Base-by-base conservation (phyloP, 345 rosid species). In the Melaleuca alternifolia region DNA sequence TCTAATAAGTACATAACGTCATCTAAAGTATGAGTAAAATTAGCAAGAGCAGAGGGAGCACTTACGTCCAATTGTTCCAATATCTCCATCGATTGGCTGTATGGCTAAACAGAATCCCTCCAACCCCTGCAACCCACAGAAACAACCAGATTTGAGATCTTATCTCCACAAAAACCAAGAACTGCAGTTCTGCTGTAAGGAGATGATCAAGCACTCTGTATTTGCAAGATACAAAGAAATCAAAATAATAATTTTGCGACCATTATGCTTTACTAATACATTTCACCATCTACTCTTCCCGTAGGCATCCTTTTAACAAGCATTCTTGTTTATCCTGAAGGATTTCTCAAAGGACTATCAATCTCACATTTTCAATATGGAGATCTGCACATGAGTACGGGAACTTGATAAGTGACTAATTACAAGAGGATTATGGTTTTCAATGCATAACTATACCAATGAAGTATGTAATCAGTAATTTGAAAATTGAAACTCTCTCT, bases 21-120 rank as follows among this genome's bases (percentile, higher is more conserved):
- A 41, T 59, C 85, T 33, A 87, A 62, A 10, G 26, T 59, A 75
- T 11, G 82, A 20, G 21, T 76, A 50, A 85, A 54, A 76, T n/a
- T 37, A 71, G 79, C 26, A 71, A 33, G 23, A 37, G 48, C 13
- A 71, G 52, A 84, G 84, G 14, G 75, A 88, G 87, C 76, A 93
- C 92, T 89, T 52, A 93, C 98, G 96, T 90, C 99, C 99, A 86
- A 96, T 90, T 89, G 85, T 91, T 86, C 96, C 96, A 83, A 89
- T 86, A 87, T 90, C 93, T 84, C 85, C 94, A 87, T 89, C 95
- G n/a, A 88, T 83, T n/a, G 93, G 91, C 86, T 91, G 94, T 87
- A 96, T 87, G 62, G 98, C 96, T 88, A 96, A 90, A 89, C 98
- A 96, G 90, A 93, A 95, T 81, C 91, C 94, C 52, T 65, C 76